phyloP scores from a whole-genome alignment of 192 early-diverging fungal species.

The Spizellomyces punctatus region DNA sequence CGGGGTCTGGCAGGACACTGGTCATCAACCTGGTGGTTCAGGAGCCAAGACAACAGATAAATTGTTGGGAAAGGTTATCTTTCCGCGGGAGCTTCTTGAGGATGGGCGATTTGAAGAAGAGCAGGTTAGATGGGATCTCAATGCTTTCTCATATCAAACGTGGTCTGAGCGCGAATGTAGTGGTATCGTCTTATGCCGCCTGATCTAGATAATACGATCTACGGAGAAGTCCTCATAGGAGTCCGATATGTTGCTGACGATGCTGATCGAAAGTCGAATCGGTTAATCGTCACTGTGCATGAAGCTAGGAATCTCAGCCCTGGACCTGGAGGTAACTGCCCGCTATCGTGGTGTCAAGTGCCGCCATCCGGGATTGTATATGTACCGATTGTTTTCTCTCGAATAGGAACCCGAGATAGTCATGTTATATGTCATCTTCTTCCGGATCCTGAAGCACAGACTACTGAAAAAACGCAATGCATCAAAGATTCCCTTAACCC shows the following conservation, averaged over 20 bases:
- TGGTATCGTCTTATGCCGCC: slow-evolving; percentile 12
- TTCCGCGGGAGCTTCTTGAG: slow-evolving; percentile 31
- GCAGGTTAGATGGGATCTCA: slow-evolving; percentile 9
- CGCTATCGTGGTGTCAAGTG: background rate
- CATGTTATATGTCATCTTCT: slow-evolving; percentile 24
- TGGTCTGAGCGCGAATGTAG: background rate
- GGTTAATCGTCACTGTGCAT: background rate
- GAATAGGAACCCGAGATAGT: slow-evolving; percentile 19
- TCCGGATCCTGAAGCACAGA: slow-evolving; percentile 24
- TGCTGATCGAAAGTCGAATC: too few relatives aligned
- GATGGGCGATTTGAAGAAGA: slow-evolving; percentile 35
- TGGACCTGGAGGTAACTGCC: background rate
- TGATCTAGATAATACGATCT: background rate
- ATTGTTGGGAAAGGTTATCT: slow-evolving; percentile 15
- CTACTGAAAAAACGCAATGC: slow-evolving; percentile 17
- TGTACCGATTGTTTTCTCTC: background rate
- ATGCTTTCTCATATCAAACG: slow-evolving; percentile 3
- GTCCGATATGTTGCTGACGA: background rate
- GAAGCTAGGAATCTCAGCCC: background rate
- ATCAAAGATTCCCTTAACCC: background rate
- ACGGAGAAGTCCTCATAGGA: slow-evolving; percentile 6
- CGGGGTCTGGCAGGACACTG: slow-evolving; percentile 20
- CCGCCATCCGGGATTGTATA: background rate
- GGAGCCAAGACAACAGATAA: slow-evolving; percentile 8
- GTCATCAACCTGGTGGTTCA: background rate